Conservation (phyloP, 2,329 filamentous ascomycete species). For the Fusarium brevicatenulatum region DNA sequence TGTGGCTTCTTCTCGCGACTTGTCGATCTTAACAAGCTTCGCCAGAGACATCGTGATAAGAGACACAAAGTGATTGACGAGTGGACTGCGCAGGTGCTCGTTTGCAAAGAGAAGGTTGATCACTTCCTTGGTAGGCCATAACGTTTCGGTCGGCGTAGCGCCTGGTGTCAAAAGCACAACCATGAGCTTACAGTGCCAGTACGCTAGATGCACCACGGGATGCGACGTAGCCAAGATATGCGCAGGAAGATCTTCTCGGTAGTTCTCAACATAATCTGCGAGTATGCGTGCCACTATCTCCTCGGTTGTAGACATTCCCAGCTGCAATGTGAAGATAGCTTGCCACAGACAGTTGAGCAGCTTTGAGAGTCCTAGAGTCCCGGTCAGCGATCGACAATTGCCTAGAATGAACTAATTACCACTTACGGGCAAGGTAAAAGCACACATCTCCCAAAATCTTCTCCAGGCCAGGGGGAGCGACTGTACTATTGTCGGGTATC, state of each 20-base stretch:
- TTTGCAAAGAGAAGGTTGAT: constrained; percentile 67
- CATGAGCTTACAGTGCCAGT: constrained; percentile 76
- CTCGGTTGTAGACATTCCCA: constrained; percentile 50
- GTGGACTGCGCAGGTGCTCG: constrained; percentile 65
- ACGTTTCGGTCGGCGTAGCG: constrained; percentile 64
- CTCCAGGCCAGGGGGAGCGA: constrained; percentile 68
- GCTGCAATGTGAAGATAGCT: constrained; percentile 51
- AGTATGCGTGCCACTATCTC: constrained; percentile 49
- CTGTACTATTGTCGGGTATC: constrained; percentile 70
- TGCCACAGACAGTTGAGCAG: constrained; percentile 58
- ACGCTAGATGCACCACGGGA: constrained; percentile 71
- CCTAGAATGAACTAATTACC: too few relatives aligned
- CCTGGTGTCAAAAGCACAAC: constrained; percentile 68
- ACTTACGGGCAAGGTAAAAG: constrained; percentile 74
- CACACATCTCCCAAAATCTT: constrained; percentile 69
- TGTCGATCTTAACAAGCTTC: constrained; percentile 66
- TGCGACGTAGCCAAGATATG: constrained; percentile 62
- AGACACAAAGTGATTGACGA: constrained; percentile 74
- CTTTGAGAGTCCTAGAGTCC: constrained; percentile 62
- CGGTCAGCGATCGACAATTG: constrained; percentile 14
- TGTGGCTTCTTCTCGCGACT: constrained; percentile 66
- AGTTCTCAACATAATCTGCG: constrained; percentile 63
- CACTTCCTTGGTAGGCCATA: constrained; percentile 69
- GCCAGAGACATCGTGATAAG: constrained; percentile 69
- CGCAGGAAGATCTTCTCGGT: constrained; percentile 70